Base-by-base conservation (phyloP, 2,329 filamentous ascomycete genomes). In the Plectosphaerella plurivora region DNA sequence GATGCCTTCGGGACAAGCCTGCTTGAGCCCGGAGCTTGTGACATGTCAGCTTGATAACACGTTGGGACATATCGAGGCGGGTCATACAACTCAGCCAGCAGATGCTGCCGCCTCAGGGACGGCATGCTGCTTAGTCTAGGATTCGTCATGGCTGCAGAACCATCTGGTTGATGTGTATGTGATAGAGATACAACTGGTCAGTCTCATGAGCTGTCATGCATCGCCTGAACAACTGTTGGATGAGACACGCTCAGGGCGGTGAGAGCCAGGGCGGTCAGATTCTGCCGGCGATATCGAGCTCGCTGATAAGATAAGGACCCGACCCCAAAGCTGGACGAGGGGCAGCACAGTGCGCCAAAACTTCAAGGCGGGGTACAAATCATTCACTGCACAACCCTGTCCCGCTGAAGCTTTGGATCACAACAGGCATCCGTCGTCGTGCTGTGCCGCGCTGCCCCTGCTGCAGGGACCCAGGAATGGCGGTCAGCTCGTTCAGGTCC, bases 1-100 rank as follows among this genome's bases (percentile, higher is more conserved):
- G 56, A 97, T 79, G 50, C 94, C 93, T 52, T 90, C 84, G 2
- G 92, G 92, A 67, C 88, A 91, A 54, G 87, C 85, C 72, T 89
- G 83, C 68, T 88, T 91, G 61, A 96, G 78, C 55, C 88, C 88
- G 55, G 88, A 82, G 70, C 91, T 96, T 69, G 24, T 50, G 44
- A 50, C 37, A 45, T 58, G 56, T 63, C 58, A 70, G 63, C 49
- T 50, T 42, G 45, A 49, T 45, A 45, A 37, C 24, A 44, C 33
- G 18, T 35, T 45, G 42, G 10, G 39, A 39, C 10, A 48, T 48
- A 52, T 20, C 37, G 51, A 25, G 46, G 42, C 44, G 45, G 22
- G 49, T 72, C 86, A 60, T 75, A 94, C 89, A 93, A 94, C 73
- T 94, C 90, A 54, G 89, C 79, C 41, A 91, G 77, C 48, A 94